These are phyloP conservation scores for Yamadazyma friedrichii DNA, from an alignment of 1,139 yeast genomes.

Conservation along the genomic window DNA sequence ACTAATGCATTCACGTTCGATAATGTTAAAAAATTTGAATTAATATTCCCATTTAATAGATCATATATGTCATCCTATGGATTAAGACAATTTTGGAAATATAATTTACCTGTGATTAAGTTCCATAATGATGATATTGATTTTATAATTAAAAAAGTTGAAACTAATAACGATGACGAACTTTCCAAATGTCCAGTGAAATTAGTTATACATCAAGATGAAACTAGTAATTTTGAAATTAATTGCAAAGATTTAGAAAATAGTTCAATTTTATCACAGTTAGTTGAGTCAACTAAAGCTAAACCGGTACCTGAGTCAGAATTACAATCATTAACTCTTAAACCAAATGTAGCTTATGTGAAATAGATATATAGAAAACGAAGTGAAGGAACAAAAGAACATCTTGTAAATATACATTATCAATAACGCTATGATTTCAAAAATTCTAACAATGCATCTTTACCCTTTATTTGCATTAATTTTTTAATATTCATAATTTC, in stretches of 20 bases:
- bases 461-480: slow-evolving; percentile 68
- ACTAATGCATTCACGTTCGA: slow-evolving; percentile 34
- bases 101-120: slow-evolving; percentile 70
- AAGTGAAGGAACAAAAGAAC: background rate
- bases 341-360: slow-evolving; percentile 4
- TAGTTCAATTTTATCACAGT: slow-evolving; percentile 26
- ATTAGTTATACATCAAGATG: slow-evolving; percentile 27
- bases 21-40: slow-evolving; percentile 22
- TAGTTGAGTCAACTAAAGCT: slow-evolving; percentile 35
- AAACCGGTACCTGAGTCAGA: slow-evolving; percentile 25
- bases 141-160: slow-evolving; percentile 59
- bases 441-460: slow-evolving; percentile 61
- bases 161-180: slow-evolving; percentile 37
- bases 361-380: background rate
- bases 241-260: slow-evolving; percentile 23
- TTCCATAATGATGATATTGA: slow-evolving; percentile 76
- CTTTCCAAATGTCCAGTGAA: slow-evolving; percentile 50
- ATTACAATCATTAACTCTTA: slow-evolving; percentile 11
- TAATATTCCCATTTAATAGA: slow-evolving; percentile 27
- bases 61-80: slow-evolving; percentile 35
- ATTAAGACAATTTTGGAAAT: slow-evolving; percentile 62
- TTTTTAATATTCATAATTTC: slow-evolving; percentile 59
- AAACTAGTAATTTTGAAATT: slow-evolving; percentile 23
- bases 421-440: slow-evolving; percentile 27
- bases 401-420: slow-evolving; percentile 3